A percentile compares a stretch with the other conserved stretches of the same genome.
These are phyloP conservation scores for Chaetomiaceae sp. DNA, from an alignment of 2,329 filamentous ascomycete genomes.

Conservation along the genomic window DNA sequence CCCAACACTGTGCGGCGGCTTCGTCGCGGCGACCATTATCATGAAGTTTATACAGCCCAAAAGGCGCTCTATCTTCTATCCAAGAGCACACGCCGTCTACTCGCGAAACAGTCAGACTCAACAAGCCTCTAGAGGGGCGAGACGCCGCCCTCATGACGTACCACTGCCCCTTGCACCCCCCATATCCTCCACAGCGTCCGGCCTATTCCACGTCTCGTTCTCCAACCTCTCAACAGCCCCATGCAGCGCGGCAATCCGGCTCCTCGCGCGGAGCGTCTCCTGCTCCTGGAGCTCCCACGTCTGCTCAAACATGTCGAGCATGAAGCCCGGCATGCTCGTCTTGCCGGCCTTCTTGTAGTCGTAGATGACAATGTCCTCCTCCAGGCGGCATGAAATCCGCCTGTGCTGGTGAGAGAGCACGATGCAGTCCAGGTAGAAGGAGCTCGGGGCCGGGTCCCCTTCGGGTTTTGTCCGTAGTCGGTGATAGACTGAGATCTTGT, in stretches of 20 bases:
- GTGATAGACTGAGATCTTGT: conserved; percentile 78
- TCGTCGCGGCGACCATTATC: not conserved
- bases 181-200: conserved; percentile 67
- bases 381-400: conserved; percentile 66
- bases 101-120: not conserved
- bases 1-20: too few species aligned
- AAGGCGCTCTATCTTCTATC: not conserved
- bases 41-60: not conserved
- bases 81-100: not conserved
- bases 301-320: conserved; percentile 36
- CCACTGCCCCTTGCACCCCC: conserved; percentile 40
- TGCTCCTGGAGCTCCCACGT: conserved; percentile 49
- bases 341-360: conserved; percentile 47
- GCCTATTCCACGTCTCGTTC: conserved; percentile 66
- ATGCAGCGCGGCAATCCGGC: conserved; percentile 53
- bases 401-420: conserved; percentile 72
- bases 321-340: conserved; percentile 38
- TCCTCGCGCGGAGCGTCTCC: conserved; percentile 48
- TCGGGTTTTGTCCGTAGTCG: conserved; percentile 57
- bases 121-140: not conserved
- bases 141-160: not conserved
- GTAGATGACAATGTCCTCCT: conserved; percentile 77
- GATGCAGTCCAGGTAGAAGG: conserved; percentile 57
- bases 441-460: conserved; percentile 38
- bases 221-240: conserved; percentile 60